Base-by-base conservation (phyloP, 805 yeast genomes). In the Candida krabiensis region DNA sequence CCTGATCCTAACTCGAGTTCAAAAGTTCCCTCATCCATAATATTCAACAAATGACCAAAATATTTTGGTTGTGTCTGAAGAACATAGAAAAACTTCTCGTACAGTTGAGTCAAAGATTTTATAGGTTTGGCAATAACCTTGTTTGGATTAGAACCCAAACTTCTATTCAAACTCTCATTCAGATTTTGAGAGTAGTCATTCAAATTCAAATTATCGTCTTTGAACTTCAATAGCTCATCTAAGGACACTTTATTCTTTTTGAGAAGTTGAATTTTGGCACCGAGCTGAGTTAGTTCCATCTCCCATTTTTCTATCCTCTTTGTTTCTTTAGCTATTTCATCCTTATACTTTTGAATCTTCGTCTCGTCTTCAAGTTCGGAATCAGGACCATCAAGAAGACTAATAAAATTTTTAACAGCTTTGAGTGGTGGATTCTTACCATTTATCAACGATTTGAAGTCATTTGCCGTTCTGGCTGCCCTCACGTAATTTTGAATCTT, bases 11-110 rank as follows among this genome's bases (percentile, higher is more conserved):
- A 40, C 12, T 48, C 44, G 18, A 49, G 40, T 5, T 40, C 38
- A 2, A 41, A 27, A 7, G 41, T 36, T n/a, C 43, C 50, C 15
- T 50, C 46, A 25, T 61, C 66, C 24, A 55, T 40, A 29, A 43
- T 34, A 12, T 66, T 58, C 38, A 79, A 75, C 24, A 87, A 59
- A 11, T 78, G 63, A 2, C 80, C 69, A 55, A 90, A 71, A 53
- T 91, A 91, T 1, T 61, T 58, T 0, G 96, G 86, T 52, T 86
- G 87, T 0, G 95, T 85, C 58, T 93, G 98, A 30, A 93, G 60
- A 18, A 91, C 63, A 54, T 83, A 93, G 49, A 93, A 81, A 35
- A 91, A 55, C 16, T 86, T 83, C 50, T 83, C 96, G 60, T 84
- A 86, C 1, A 78, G 60, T 43, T 82, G 89, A 35, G 80, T 67